phyloP scores from a whole-genome alignment of 352 stramenopile genomes.

The Phytophthora syringae region DNA sequence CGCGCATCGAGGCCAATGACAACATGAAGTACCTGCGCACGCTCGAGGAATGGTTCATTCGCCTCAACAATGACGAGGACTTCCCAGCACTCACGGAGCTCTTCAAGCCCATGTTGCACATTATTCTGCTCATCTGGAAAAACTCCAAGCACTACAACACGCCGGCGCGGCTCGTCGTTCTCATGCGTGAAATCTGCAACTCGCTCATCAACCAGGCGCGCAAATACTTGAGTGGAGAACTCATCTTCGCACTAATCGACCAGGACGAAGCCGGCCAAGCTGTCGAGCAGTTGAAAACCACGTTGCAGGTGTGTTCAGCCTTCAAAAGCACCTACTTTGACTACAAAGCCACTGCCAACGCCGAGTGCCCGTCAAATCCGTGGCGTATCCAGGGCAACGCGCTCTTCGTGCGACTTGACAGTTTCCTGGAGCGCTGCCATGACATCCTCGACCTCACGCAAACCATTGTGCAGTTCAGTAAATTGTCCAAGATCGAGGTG shows the following conservation, averaged over 20 bases:
- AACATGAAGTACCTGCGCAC: constrained; percentile 98
- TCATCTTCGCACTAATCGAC: constrained; percentile 97
- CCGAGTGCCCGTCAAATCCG: constrained; percentile 97
- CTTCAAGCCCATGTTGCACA: constrained; percentile 99
- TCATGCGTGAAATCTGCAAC: constrained; percentile 99
- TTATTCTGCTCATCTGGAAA: constrained; percentile 99
- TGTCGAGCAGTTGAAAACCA: constrained; percentile 95
- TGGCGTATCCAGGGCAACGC: constrained; percentile 99
- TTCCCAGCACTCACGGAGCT: constrained; percentile 92
- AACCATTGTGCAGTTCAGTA: constrained; percentile 98
- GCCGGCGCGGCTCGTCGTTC: constrained; percentile 94
- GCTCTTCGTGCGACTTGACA: constrained; percentile 97
- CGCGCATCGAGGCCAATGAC: constrained; percentile 97
- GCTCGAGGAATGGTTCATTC: constrained; percentile 97
- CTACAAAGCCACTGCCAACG: constrained; percentile 97
- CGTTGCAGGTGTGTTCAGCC: constrained; percentile 92
- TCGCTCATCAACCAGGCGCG: constrained; percentile 94
- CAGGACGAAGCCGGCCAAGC: constrained; percentile 95
- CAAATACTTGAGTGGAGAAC: constrained; percentile 94
- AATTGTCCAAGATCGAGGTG: constrained; percentile 97
- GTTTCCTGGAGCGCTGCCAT: constrained; percentile 97
- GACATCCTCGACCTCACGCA: constrained; percentile 98
- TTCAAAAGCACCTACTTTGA: constrained; percentile 99
- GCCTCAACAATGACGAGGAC: constrained; percentile 95
- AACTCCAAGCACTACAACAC: constrained; percentile 99